phyloP scores from a whole-genome alignment of 306 rosid genomes.

The Elaeagnus macrophylla region DNA sequence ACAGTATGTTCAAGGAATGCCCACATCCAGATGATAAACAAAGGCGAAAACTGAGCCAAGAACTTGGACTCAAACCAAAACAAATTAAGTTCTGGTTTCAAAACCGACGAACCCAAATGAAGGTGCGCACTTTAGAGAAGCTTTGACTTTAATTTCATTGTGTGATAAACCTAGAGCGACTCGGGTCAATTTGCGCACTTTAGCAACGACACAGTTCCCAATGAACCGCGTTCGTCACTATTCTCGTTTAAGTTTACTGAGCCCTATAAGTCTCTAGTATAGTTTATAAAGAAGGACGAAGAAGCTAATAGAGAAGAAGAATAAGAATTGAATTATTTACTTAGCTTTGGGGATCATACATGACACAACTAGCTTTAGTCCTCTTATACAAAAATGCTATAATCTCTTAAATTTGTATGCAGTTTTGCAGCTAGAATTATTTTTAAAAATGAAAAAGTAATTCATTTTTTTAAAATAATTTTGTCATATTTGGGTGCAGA shows the following conservation, averaged over 20 bases:
- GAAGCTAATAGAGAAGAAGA: too few relatives aligned
- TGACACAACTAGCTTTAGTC: too few relatives aligned
- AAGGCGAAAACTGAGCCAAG: conserved; percentile 71
- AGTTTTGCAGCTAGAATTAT: too few relatives aligned
- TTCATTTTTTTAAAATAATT: too few relatives aligned
- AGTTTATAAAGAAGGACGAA: too few relatives aligned
- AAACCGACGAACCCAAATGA: conserved; percentile 93
- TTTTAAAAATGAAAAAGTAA: too few relatives aligned
- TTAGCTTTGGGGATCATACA: too few relatives aligned
- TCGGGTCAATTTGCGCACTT: neutral
- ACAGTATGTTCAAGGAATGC: conserved; percentile 85
- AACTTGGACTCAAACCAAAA: conserved; percentile 75
- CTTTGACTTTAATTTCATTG: neutral
- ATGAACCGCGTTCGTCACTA: conserved; percentile 36
- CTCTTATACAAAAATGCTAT: too few relatives aligned
- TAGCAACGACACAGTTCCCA: conserved; percentile 35
- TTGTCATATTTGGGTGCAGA: too few relatives aligned
- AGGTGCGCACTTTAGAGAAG: conserved; percentile 31
- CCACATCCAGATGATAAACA: conserved; percentile 99
- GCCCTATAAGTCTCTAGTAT: too few relatives aligned
- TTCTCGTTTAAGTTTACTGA: conserved; percentile 1
- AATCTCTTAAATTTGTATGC: too few relatives aligned
- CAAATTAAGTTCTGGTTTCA: conserved; percentile 99
- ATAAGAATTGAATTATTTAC: too few relatives aligned
- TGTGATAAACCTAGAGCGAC: conserved; percentile 32